Conservation (phyloP, 257 asterid species). For the Cruciata laevipes region DNA sequence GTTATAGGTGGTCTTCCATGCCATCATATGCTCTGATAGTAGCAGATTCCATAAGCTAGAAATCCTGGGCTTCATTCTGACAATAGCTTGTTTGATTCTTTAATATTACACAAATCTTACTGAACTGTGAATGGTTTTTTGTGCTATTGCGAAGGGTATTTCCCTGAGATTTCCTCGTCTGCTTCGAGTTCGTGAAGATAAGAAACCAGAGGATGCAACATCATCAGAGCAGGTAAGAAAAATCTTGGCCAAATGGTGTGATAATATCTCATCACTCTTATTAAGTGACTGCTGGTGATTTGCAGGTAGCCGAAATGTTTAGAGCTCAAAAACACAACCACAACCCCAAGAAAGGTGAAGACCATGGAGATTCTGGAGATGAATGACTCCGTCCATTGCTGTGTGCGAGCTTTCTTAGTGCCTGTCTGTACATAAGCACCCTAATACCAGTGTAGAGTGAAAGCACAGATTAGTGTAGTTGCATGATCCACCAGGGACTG, state of each 20-base stretch:
- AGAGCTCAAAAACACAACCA: conserved; percentile 58
- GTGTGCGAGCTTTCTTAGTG: not conserved
- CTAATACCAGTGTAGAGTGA: not conserved
- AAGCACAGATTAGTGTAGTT: not conserved
- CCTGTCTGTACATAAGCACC: not conserved
- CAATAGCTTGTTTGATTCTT: not conserved
- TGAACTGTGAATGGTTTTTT: conserved; percentile 8
- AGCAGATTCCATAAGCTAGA: not conserved
- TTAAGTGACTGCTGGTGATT: conserved; percentile 1
- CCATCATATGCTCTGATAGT: not conserved
- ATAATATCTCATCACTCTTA: not conserved
- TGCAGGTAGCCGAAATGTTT: conserved; percentile 80
- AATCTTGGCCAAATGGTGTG: not conserved
- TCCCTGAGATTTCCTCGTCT: conserved; percentile 86
- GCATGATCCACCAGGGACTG: not conserved
- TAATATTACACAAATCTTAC: not conserved
- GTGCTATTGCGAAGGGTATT: conserved; percentile 53
- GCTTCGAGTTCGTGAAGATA: conserved; percentile 78
- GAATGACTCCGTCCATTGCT: conserved; percentile 23
- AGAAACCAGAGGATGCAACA: conserved; percentile 84
- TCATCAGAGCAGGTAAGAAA: conserved; percentile 70
- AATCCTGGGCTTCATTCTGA: not conserved
- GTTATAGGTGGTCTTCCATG: not conserved
- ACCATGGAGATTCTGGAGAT: conserved; percentile 32
- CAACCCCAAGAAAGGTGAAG: conserved; percentile 43